Base-by-base conservation (phyloP, 768 basidiomycete genomes). In the Aureoboletus auriporus region DNA sequence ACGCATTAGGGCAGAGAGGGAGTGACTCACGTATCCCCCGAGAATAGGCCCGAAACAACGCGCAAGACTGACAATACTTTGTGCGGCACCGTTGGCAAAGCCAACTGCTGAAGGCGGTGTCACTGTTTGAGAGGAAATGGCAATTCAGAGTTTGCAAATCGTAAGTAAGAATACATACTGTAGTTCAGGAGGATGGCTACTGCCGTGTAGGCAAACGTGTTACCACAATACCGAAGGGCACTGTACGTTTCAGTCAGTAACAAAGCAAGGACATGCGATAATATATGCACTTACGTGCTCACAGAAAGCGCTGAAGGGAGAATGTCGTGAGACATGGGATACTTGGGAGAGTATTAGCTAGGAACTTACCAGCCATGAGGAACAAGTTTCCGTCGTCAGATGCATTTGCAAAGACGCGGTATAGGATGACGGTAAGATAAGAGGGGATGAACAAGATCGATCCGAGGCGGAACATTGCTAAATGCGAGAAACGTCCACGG, bases 71-170 rank as follows among this genome's bases (percentile, higher is more conserved):
- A 95, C 94, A 29, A 92, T 88, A 60, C 91, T 93, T 68, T 99
- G 96, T 0, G 93, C 96, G 17, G 95, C 82, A 14, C 95, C 96
- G 62, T 98, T 99, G 9, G 95, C 91, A 50, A 91, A 82, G 7
- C 93, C 91, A 35, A 98, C 82, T 8, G 91, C 83, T 34, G 78
- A 76, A 1, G 93, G 92, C 2, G 95, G 93, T 0, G 93, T 91
- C 88, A 95, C 90, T 93, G 50, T 48, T 55, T 35, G 13, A 29
- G 26, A 37, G 10, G 14, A 33, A 13, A 14, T 1, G 33, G 33
- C 20, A 23, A 23, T 23, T 23, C 20, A 23, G 20, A 23, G 20
- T 23, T 23, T 23, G 11, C 14, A 12, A 14, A 14, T 33, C 11
- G 33, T 10, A 14, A 14, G 33, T 10, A 33, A 8, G 12, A 11